Percentiles rank a stretch among this genome's conserved stretches.
phyloP scores from a whole-genome alignment of 106 monocot genomes.

The Iris macrosiphon region DNA sequence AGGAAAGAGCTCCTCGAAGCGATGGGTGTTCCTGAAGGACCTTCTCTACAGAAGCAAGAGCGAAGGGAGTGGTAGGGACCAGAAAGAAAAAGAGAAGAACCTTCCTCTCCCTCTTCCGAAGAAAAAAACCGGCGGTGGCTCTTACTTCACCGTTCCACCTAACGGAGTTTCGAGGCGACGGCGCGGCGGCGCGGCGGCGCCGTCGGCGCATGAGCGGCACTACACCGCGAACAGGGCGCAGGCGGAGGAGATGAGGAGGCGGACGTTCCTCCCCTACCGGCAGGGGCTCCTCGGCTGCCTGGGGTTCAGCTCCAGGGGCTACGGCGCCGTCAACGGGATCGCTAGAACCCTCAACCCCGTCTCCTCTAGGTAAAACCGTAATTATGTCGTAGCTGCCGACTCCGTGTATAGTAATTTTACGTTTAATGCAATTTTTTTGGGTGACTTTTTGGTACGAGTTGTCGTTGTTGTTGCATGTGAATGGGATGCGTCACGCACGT shows the following conservation, averaged over 20 bases:
- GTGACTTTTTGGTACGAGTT: too few species aligned
- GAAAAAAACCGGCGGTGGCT: neutral
- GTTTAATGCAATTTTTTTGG: too few species aligned
- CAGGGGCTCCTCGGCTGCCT: constrained; percentile 94
- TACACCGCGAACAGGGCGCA: constrained; percentile 90
- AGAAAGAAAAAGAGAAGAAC: constrained; percentile 17
- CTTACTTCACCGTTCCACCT: neutral
- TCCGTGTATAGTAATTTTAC: too few species aligned
- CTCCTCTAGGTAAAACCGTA: constrained; percentile 70
- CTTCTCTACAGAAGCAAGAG: constrained; percentile 95
- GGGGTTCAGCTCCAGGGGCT: constrained; percentile 75
- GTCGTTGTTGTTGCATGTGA: too few species aligned
- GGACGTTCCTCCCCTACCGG: constrained; percentile 87
- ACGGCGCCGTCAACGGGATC: constrained; percentile 78
- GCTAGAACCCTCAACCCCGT: constrained; percentile 76
- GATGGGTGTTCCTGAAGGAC: constrained; percentile 93
- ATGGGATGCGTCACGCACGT: too few species aligned
- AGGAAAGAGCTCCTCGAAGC: constrained; percentile 54
- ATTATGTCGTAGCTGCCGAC: too few species aligned
- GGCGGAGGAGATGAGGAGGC: constrained; percentile 87
- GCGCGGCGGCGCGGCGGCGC: constrained; percentile 29
- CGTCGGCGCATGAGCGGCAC: constrained; percentile 78
- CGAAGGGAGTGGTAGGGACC: constrained; percentile 61
- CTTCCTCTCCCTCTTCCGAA: constrained; percentile 1
- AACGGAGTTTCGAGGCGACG: constrained; percentile 30